These are phyloP conservation scores for Umbelopsis sp. DNA, from an alignment of 371 early-diverging fungal species.

Conservation along the genomic window DNA sequence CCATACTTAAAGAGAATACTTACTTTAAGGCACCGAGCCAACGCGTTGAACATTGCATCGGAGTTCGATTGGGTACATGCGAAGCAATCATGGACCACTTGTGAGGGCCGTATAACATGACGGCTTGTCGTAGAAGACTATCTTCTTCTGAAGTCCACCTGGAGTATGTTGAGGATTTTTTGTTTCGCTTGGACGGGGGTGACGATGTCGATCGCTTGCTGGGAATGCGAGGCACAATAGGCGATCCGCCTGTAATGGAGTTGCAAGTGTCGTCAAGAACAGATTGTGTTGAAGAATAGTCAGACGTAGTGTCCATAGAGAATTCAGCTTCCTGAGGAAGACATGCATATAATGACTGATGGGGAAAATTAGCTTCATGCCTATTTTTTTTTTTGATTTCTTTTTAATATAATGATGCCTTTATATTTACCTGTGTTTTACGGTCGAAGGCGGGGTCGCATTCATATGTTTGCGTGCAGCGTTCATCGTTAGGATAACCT, in stretches of 20 bases:
- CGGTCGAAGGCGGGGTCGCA: neutral
- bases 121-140: slow-evolving; percentile 46
- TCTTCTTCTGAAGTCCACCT: slow-evolving; percentile 57
- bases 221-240: neutral
- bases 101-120: slow-evolving; percentile 52
- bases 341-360: neutral
- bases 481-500: slow-evolving; percentile 4
- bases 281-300: slow-evolving; percentile 2
- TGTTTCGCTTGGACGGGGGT: slow-evolving; percentile 40
- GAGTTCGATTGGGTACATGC: slow-evolving; percentile 64
- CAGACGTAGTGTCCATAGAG: neutral
- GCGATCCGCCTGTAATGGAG: neutral
- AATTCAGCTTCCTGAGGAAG: slow-evolving; percentile 11
- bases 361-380: neutral
- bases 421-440: neutral
- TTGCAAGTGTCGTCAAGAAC: neutral
- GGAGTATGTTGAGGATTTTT: slow-evolving; percentile 48
- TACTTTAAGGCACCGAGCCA: slow-evolving; percentile 69
- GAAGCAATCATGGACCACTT: slow-evolving; percentile 72
- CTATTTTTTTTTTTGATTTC: no score
- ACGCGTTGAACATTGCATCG: slow-evolving; percentile 73
- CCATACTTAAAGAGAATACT: neutral
- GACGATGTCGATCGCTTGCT: slow-evolving; percentile 28
- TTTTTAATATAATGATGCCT: neutral
- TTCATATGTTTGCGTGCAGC: neutral